phyloP scores from a whole-genome alignment of 139 green algal species.

The Asterochloris sp. region DNA sequence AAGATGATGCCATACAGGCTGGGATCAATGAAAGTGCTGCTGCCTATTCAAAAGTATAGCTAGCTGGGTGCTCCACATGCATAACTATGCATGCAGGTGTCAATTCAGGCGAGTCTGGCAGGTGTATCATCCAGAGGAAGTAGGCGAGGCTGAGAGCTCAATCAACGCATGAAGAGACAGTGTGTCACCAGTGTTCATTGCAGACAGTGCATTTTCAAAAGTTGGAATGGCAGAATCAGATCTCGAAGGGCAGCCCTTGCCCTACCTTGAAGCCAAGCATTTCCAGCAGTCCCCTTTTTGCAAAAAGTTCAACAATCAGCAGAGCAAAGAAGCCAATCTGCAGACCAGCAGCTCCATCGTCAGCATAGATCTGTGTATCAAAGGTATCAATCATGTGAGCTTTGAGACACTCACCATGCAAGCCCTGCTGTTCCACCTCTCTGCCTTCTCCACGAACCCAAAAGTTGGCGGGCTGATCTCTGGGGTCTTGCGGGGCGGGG shows the following conservation, averaged over 20 bases:
- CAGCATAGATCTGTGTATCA: neutral
- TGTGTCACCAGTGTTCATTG: too few species aligned
- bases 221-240: conserved; percentile 36
- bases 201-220: too few species aligned
- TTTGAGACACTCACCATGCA: conserved; percentile 52
- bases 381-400: neutral
- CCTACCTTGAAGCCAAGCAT: conserved; percentile 57
- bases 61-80: too few species aligned
- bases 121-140: too few species aligned
- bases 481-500: conserved; percentile 45
- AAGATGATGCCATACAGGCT: too few species aligned
- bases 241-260: conserved; percentile 70
- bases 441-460: conserved; percentile 75
- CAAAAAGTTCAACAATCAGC: conserved; percentile 69
- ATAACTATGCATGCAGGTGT: too few species aligned
- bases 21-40: too few species aligned
- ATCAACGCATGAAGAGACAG: too few species aligned
- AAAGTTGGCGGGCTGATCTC: conserved; percentile 40
- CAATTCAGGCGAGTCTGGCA: too few species aligned
- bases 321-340: conserved; percentile 84
- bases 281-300: conserved; percentile 68
- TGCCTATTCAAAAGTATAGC: too few species aligned
- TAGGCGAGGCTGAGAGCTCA: too few species aligned
- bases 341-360: neutral
- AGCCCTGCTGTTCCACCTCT: conserved; percentile 76